A percentile compares a stretch with the other conserved stretches of the same genome.
Conservation (phyloP, 306 rosid genomes). For the Geum urbanum region DNA sequence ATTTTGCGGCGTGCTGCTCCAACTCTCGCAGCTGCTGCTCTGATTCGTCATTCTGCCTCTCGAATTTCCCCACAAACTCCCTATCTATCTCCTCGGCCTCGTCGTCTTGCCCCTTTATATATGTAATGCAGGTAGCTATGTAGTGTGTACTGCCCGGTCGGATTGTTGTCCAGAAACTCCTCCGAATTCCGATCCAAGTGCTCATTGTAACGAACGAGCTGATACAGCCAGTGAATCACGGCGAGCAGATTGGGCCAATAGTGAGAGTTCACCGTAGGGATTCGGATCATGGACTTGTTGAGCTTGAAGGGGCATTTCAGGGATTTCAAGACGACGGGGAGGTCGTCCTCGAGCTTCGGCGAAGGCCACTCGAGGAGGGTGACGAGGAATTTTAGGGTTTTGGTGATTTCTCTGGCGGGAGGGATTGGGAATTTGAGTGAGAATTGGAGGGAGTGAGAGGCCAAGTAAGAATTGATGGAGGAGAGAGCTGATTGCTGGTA, state of each 20-base stretch:
- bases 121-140: constrained; percentile 50
- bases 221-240: constrained; percentile 86
- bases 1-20: constrained; percentile 12
- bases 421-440: constrained; percentile 57
- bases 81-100: constrained; percentile 48
- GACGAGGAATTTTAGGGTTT: constrained; percentile 57
- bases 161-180: constrained; percentile 28
- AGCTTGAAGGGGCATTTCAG: constrained; percentile 62
- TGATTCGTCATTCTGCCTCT: constrained; percentile 36
- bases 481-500: constrained; percentile 49
- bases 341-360: constrained; percentile 69
- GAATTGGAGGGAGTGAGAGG: constrained; percentile 44
- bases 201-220: constrained; percentile 40
- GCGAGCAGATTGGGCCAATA: constrained; percentile 83
- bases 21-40: constrained; percentile 28
- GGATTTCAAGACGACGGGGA: constrained; percentile 50
- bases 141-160: constrained; percentile 40
- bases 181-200: constrained; percentile 25
- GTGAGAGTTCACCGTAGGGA: constrained; percentile 77
- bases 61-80: constrained; percentile 38
- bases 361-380: constrained; percentile 42
- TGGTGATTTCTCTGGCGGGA: constrained; percentile 65
- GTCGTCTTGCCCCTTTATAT: constrained; percentile 59
- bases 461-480: constrained; percentile 57
- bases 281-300: constrained; percentile 59